Conservation (phyloP, 768 basidiomycete genomes). For the Crepidotus variabilis region DNA sequence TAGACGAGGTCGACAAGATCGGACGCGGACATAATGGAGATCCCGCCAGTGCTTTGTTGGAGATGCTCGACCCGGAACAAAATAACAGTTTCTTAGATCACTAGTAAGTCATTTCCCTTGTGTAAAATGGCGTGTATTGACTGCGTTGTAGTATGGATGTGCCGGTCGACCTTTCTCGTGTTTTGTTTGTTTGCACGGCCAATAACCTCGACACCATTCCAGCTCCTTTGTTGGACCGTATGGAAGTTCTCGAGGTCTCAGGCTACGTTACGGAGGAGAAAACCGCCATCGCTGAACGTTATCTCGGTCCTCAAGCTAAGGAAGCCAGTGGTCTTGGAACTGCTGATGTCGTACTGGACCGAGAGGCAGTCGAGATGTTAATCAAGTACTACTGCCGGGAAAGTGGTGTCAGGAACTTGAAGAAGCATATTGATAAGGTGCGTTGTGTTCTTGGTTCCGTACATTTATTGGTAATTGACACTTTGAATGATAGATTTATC, state of each 20-base stretch:
- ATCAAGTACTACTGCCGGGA: conserved; percentile 98
- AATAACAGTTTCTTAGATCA: conserved; percentile 94
- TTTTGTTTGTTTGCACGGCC: conserved; percentile 97
- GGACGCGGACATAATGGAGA: conserved; percentile 90
- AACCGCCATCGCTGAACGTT: conserved; percentile 79
- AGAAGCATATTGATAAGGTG: conserved; percentile 99
- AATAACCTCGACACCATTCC: conserved; percentile 94
- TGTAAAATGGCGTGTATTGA: conserved; percentile 3
- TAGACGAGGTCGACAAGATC: conserved; percentile 97
- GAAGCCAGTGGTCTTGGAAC: conserved; percentile 83
- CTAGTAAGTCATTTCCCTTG: conserved; percentile 58
- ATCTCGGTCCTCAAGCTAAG: conserved; percentile 91
- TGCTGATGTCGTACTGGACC: conserved; percentile 78
- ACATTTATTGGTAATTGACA: background rate
- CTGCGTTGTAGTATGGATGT: conserved; percentile 78
- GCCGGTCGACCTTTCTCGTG: conserved; percentile 91
- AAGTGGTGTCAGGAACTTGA: conserved; percentile 93
- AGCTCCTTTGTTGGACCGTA: conserved; percentile 88
- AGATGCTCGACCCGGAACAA: conserved; percentile 95
- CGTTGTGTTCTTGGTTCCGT: conserved; percentile 1
- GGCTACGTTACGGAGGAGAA: conserved; percentile 96
- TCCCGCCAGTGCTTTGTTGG: conserved; percentile 84
- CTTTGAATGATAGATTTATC: conserved; percentile 71
- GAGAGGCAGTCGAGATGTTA: conserved; percentile 74
- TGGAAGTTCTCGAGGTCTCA: conserved; percentile 94